Base-by-base conservation (phyloP, 192 early-diverging fungal genomes). In the Coemansia sp. region DNA sequence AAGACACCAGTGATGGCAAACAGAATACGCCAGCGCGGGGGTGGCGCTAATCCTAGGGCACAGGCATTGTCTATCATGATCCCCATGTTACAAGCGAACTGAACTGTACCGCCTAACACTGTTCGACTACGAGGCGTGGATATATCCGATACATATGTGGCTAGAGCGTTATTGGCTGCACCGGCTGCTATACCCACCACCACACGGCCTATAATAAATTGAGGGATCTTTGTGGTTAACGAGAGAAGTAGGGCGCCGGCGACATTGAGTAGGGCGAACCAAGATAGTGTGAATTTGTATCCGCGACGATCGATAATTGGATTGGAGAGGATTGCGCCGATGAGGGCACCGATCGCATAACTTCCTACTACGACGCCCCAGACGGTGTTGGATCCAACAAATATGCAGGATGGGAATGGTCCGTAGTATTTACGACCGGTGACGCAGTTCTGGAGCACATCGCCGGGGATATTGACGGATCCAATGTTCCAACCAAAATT, bases 71-170 rank as follows among this genome's bases (percentile, higher is more conserved):
- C 85, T 4, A 90, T 38, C 71, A 96, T 81, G 70, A 96, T 90
- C 6, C 94, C 94, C 50, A 92, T 62, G 42, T 92, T 92, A 37
- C 93, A 88, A 1, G 86, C 78, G 63, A 93, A 79, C 76, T 94
- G 93, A 72, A 90, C 86, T 64, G 88, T 78, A 17, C 88, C 85
- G 17, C 94, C 92, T 72, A 94, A 78, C 15, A 85, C 69, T 1
- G 92, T 93, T 58, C 92, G 85, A 34, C 84, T 74, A 31, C 80
- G 84, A 23, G 89, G 82, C 0, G 94, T 93, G 0, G 90, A 80
- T 29, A 94, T 87, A 66, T 94, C 94, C 25, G 88, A 88, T 21
- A 96, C 85, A 66, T 94, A 94, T 14, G 90, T 88, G 11, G 85
- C 88, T 12, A 88, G 76, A 7, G 78, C 84, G 15, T 87, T 88